Evolutionary conservation across 2,329 filamentous ascomycete species (phyloP), one percentile per base, ranked within the genome.

Genomic region (Cucurbitaria berberidis): DNA sequence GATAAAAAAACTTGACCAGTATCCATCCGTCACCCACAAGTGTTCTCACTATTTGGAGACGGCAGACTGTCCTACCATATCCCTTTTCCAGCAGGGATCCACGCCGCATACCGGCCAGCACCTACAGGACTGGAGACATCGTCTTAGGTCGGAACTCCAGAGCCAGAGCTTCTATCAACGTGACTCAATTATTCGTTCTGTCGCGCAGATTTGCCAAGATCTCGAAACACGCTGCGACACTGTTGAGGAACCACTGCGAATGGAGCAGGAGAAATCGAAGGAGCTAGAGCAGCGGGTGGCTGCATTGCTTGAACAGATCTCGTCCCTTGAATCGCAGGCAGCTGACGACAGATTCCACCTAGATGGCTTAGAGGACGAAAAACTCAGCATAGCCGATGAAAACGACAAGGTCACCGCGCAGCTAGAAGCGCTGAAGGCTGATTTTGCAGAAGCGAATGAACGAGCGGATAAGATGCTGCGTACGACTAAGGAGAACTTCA

Each of bases 171-270:
- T 69, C 13, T 70, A 75, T 22, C 78, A 81, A 27, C 74, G 81
- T 7, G 74, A 81, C n/a, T 72, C 69, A 1, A 70, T 86, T 8
- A 67, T 82, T 24, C 73, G 76, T 9, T 76, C 80, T 18, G 78
- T 86, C 15, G 76, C 79, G 15, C 77, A 81, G 29, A 79, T 83
- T 11, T 86, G 84, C 61, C 76, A 78, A 21, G 82, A 85, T 50
- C 73, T 87, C 1, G 84, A 87, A 60, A 72, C 70, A 9, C 79
- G 84, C 7, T 87, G 84, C 62, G 76, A 81, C 29, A 78, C 77
- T 27, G 76, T 82, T 2, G 84, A 87, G 68, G 76, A 76, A 43
- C 84, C 84, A 5, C 72, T 86, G 11, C 76, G 77, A 4, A 69
- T 72, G 15, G 81, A 82, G 58, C 70, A 74, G 48, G 65, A 70